Evolutionary conservation across 805 yeast species (phyloP), one percentile per base, ranked within the genome.

Genomic region (Ascoidea asiatica): DNA sequence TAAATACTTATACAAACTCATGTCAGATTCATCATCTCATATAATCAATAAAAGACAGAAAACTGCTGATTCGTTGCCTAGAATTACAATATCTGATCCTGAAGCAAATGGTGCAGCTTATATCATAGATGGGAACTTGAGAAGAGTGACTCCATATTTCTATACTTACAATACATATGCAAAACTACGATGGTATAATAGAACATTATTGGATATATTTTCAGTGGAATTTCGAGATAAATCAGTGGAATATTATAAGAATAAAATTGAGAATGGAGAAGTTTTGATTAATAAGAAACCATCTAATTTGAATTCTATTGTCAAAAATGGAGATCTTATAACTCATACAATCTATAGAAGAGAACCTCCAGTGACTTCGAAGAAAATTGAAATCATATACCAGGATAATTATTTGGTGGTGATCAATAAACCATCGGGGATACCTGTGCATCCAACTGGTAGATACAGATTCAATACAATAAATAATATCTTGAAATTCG

Each of bases 381-480:
- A 63, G 45, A 55, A 66, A 39, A 72, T 73, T 0, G 70, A 72
- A 44, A 74, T 85, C 19, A 81, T 89, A 0, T 72, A 69, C 56
- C 84, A 87, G 54, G 80, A 85, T 57, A 87, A 81, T 5, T 74
- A 83, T 43, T 59, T 88, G 21, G 67, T 90, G 4, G 94, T 84
- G 2, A 80, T 92, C 19, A 95, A 90, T 59, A 92, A 92, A 51
- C 98, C 98, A 0, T 73, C 90, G 5, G 97, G 98, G 0, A 72
- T 92, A 2, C 97, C 98, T 0, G 95, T 86, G 0, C 98, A 92
- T 59, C 97, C 98, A 3, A 81, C 95, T 0, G 98, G 97, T 0
- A 63, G 90, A 50, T 78, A 80, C 68, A 57, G 92, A 57, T 77
- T 21, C 42, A 75, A 80, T 58, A 76, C 95, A 0, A 74, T 86